Evolutionary conservation across 805 yeast species (phyloP), one percentile per base, ranked within the genome.

Genomic region (Suhomyces sp.): DNA sequence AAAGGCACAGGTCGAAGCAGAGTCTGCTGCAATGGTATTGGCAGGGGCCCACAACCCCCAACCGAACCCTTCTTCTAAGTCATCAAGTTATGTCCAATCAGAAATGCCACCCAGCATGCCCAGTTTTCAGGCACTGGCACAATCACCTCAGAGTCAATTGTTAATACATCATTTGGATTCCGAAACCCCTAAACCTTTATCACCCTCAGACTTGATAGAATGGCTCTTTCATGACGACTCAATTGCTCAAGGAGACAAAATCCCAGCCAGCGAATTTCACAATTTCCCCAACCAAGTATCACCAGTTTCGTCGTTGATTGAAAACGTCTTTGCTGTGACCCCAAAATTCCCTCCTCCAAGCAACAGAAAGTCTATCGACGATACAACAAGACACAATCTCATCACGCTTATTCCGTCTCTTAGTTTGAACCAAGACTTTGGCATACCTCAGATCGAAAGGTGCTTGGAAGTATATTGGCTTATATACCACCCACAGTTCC

Each of bases 201-300:
- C 69, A 2, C 71, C 71, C 0, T 59, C 68, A 3, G 68, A 67
- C 44, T 53, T 67, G 48, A 65, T 66, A 19, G 71, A 67, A 44
- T 67, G 69, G 71, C 53, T 67, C 1, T 66, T 66, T 41, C 62
- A 62, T 33, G 62, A 63, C 24, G 65, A 67, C 24, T 35, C 47
- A 9, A 25, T 49, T 13, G 44, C 35, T 19, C 40, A 27, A 21
- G 44, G 35, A 2, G 35, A 43, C 15, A 27, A 33, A 8, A 29
- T 25, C 2, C 47, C 43, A 4, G 20, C 37, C 33, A 44, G 20
- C 19, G 54, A 51, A 27, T 48, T 48, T 15, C 44, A 44, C 24
- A 39, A 43, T 21, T 45, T 51, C 37, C 48, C 51, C 49, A 47
- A 48, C 31, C 51, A 48, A 13, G 47, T 45, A 6, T 48, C 54